Evolutionary conservation across 2,329 filamentous ascomycete species (phyloP).

Genomic region (Ophiosphaerella herpotricha): DNA sequence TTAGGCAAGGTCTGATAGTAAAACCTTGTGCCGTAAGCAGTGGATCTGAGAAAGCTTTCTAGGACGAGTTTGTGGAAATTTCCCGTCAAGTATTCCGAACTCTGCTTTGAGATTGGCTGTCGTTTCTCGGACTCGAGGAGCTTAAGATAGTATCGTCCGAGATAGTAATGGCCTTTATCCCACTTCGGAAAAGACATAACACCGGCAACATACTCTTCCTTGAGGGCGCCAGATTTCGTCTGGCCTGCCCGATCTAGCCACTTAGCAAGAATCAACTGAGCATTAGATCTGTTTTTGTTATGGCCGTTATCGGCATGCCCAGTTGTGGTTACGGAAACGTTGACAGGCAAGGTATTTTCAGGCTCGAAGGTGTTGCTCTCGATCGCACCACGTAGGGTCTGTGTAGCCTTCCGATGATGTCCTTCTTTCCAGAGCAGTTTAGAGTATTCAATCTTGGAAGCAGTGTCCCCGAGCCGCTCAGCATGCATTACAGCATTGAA

Average conservation of each 20-base stretch:
- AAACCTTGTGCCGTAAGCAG: constrained; percentile 91
- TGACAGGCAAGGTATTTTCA: constrained; percentile 43
- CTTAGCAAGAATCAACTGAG: constrained; percentile 87
- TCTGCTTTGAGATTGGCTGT: constrained; percentile 74
- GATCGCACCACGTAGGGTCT: constrained; percentile 85
- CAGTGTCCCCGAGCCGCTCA: constrained; percentile 78
- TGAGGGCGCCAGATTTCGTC: constrained; percentile 80
- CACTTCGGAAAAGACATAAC: constrained; percentile 71
- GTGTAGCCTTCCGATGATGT: constrained; percentile 92
- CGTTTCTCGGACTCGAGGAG: constrained; percentile 85
- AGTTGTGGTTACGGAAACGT: constrained; percentile 45
- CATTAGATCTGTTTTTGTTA: constrained; percentile 71
- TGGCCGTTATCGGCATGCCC: constrained; percentile 48
- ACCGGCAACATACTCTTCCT: constrained; percentile 74
- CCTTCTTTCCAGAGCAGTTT: constrained; percentile 91
- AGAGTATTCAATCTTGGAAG: constrained; percentile 92
- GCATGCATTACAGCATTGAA: constrained; percentile 94
- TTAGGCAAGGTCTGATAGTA: constrained; percentile 93
- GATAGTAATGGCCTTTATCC: constrained; percentile 97
- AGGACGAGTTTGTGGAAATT: constrained; percentile 88
- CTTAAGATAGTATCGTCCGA: constrained; percentile 97
- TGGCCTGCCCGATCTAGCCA: constrained; percentile 97
- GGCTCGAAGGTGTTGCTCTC: constrained; percentile 74
- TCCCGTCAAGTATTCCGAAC: constrained; percentile 64
- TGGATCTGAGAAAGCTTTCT: constrained; percentile 87